Conservation (phyloP, 1,139 yeast species). For the Saccharomyces pastorianus region DNA sequence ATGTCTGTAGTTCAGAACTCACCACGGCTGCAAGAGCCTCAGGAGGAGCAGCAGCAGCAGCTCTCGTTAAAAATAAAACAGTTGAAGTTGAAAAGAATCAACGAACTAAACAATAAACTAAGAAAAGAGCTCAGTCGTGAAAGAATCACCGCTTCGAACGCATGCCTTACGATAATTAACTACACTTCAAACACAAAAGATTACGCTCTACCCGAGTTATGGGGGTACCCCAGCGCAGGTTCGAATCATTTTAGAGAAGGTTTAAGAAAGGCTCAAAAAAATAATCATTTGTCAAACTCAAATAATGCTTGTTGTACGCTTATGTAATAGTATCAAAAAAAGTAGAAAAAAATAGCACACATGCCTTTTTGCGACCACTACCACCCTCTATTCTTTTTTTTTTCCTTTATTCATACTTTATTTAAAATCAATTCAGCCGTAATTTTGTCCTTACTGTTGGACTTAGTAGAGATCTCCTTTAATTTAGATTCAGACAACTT, state of each 20-base stretch:
- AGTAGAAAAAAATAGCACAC: not conserved
- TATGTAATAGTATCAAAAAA: not conserved
- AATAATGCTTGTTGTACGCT: constrained; percentile 10
- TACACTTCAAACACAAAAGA: constrained; percentile 45
- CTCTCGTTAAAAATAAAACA: constrained; percentile 29
- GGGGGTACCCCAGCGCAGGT: constrained; percentile 44
- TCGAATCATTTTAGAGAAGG: constrained; percentile 37
- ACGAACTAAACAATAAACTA: constrained; percentile 50
- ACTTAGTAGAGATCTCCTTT: constrained; percentile 27
- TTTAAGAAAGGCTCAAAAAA: constrained; percentile 1
- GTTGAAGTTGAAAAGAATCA: constrained; percentile 55
- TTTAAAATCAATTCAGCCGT: constrained; percentile 3
- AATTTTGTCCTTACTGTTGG: constrained; percentile 30
- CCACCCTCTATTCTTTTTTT: not conserved
- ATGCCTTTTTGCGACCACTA: not conserved
- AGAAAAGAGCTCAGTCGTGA: constrained; percentile 48
- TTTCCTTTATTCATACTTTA: not conserved
- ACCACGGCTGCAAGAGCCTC: not conserved
- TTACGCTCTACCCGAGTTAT: constrained; percentile 44
- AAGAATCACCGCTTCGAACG: constrained; percentile 61
- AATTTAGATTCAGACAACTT: constrained; percentile 34
- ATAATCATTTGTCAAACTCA: not conserved
- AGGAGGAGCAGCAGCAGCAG: constrained; percentile 11
- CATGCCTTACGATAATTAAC: constrained; percentile 43
- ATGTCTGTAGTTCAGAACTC: not conserved